Evolutionary conservation across 345 rosid species (phyloP), one percentile per base, ranked within the genome.

Genomic region (Sonneratia caseolaris): DNA sequence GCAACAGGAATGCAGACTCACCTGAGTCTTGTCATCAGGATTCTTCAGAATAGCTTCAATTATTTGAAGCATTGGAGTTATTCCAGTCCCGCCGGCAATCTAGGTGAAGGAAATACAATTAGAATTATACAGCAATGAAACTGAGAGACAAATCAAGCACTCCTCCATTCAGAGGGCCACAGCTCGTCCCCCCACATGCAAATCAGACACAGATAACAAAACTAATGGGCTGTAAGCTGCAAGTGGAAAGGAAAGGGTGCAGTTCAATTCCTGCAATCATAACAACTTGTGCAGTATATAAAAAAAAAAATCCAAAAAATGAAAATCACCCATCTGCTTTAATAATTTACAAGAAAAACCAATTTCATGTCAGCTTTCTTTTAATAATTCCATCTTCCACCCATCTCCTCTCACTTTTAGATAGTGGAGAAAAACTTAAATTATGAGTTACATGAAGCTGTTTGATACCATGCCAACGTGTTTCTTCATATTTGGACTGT

Each of bases 41-140:
- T 93, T 91, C 86, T 87, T 91, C 78, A 93, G 53, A 68, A 93
- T 87, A 69, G 91, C 94, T 75, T 93, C 98, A 56, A 93, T 89
- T 48, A 91, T 89, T 79, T 93, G 98, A 80, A 93, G 93, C 97
- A 93, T 93, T 71, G 98, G 98, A 57, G 98, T 91, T 76, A 93
- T 93, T 73, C 98, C 98, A 55, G 90, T 79, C 71, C 98, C 98
- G 76, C 98, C 98, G 24, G 98, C 96, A 79, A 93, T 87, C 98
- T 91, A 80, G 70, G 6, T 13, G 49, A 67, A 67, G 27, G 18
- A 45, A 40, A n/a, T 38, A 42, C 45, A 36, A 35, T 14, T 14
- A 9, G 22, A 67, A 67, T 21, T 45, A 67, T 3, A 38, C 48
- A 67, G 22, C 48, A 67, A 24, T 37, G 38, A 3, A 5, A 16